Base-by-base conservation (phyloP, 139 green algal genomes). In the Picochlorum sp. region DNA sequence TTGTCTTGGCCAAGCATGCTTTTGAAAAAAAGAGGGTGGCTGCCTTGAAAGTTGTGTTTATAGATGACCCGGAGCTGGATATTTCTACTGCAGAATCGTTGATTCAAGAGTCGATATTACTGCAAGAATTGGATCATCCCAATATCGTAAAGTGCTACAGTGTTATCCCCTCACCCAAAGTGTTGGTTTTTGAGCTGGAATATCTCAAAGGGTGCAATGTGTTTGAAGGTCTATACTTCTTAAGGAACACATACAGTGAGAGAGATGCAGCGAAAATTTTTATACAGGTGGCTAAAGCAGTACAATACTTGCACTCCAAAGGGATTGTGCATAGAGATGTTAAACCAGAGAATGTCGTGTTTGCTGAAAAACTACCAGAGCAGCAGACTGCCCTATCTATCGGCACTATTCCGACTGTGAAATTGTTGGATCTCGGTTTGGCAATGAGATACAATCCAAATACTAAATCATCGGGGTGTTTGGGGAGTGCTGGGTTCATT, bases 101-200 rank as follows among this genome's bases (percentile, higher is more conserved):
- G 4, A 20, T 7, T 37, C 18, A 45, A 16, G 83, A 90, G 73
- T 74, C 77, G 7, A 69, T 80, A 50, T 71, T 89, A 52, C 73
- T 92, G 55, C 59, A 67, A 23, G 60, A 77, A 45, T 56, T 90
- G 65, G 73, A 83, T 60, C 85, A 92, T 65, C 83, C 83, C 26
- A 89, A 88, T 72, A 76, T 92, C 11, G 84, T 92, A 30, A 77
- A 82, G 49, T 88, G 65, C 28, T 55, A 34, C 16, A 66, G 80
- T 21, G 75, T 84, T 10, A 34, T 80, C 4, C 63, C 72, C 26
- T 65, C 73, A 26, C 62, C 60, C 1, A 60, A 65, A 21, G 71
- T 76, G 45, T 59, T 76, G 45, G 78, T 85, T 8, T 41, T 85
- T 23, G 65, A 84, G 4, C 66, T 83, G 34, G 78, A 85, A 63